A percentile compares a stretch with the other conserved stretches of the same genome.
These are phyloP conservation scores for Elsinoe ampelina DNA, from an alignment of 2,329 filamentous ascomycete genomes.

Conservation along the genomic window DNA sequence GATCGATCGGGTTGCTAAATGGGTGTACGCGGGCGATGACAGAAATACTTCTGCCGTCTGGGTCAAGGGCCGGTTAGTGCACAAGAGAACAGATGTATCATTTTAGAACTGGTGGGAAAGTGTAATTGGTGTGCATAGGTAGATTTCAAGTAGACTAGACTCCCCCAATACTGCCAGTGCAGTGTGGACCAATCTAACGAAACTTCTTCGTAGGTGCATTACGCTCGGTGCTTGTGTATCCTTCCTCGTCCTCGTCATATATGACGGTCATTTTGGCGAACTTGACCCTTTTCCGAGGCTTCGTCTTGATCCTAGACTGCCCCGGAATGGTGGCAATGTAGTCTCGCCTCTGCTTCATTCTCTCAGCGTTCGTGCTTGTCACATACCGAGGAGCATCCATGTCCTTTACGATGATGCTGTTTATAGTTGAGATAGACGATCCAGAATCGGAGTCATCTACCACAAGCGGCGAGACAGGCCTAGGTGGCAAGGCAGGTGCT, in stretches of 20 bases:
- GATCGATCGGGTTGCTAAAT: constrained; percentile 81
- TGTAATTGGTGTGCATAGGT: background rate
- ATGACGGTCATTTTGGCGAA: background rate
- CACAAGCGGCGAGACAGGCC: background rate
- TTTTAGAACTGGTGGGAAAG: background rate
- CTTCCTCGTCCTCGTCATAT: background rate
- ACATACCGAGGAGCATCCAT: background rate
- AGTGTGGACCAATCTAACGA: background rate
- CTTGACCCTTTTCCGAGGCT: background rate
- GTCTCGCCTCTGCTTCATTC: background rate
- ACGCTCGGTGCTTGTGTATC: background rate
- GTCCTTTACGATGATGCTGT: background rate
- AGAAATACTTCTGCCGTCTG: constrained; percentile 81
- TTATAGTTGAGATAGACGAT: background rate
- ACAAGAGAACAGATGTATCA: constrained; percentile 34
- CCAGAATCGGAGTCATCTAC: background rate
- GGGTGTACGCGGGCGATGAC: constrained; percentile 90
- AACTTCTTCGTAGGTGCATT: background rate
- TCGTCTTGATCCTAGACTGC: background rate
- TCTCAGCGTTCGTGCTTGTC: background rate
- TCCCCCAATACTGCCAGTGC: background rate
- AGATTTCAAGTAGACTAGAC: background rate
- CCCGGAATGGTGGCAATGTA: background rate
- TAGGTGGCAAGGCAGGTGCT: background rate
- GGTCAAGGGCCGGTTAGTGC: constrained; percentile 77